phyloP scores from a whole-genome alignment of 768 basidiomycete species.

The Auricularia cornea region DNA sequence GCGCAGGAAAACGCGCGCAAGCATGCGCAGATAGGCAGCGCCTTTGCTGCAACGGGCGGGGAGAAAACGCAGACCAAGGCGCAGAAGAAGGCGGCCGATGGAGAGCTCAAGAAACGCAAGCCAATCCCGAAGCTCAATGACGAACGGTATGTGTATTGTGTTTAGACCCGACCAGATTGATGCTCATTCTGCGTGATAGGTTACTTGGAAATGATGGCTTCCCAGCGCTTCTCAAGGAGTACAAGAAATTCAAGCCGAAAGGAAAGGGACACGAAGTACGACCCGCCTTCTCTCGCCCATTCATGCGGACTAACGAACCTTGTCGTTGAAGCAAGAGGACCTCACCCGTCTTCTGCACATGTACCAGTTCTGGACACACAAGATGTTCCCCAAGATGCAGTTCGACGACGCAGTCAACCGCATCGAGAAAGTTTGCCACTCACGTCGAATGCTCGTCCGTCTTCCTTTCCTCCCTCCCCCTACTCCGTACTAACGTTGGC shows the following conservation, averaged over 20 bases:
- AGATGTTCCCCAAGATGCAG: constrained; percentile 79
- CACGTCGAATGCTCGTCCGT: constrained; percentile 76
- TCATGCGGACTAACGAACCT: neutral
- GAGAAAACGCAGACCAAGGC: constrained; percentile 7
- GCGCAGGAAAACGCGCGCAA: neutral
- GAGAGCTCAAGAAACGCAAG: constrained; percentile 34
- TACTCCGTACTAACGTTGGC: constrained; percentile 4
- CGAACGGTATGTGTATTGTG: constrained; percentile 23
- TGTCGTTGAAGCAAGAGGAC: constrained; percentile 53
- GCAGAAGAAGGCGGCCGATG: constrained; percentile 21
- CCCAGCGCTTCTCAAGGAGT: constrained; percentile 64
- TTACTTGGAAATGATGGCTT: constrained; percentile 71
- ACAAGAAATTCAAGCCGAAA: constrained; percentile 69
- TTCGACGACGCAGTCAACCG: constrained; percentile 80
- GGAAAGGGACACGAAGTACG: constrained; percentile 90
- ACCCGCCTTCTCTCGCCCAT: constrained; percentile 7
- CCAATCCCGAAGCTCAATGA: constrained; percentile 63
- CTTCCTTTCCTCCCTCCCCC: neutral
- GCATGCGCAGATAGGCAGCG: neutral
- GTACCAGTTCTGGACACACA: constrained; percentile 95
- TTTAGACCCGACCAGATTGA: neutral
- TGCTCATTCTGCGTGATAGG: constrained; percentile 19
- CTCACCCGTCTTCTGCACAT: constrained; percentile 69
- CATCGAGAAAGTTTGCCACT: constrained; percentile 84
- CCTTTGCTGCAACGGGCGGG: neutral